Evolutionary conservation across 108 stramenopile genomes (phyloP), one percentile per base, ranked within the genome.

Genomic region (Discostella pseudostelligera): DNA sequence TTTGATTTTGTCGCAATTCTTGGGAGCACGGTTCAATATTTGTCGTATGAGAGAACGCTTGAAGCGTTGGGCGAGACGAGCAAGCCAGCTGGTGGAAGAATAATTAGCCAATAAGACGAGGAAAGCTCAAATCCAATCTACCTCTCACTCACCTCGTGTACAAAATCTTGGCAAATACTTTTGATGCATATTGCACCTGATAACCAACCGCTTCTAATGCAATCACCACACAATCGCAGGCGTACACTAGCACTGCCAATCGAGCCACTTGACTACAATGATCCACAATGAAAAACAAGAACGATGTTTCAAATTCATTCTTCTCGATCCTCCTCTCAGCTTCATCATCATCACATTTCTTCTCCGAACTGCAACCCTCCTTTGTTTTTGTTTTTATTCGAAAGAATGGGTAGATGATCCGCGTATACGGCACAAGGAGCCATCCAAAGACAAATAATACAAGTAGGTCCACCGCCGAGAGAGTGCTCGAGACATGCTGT

Each of bases 1-100:
- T 71, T 84, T 56, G 59, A 87, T 56, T 83, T 84, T 68, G 56
- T 66, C 50, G 64, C 86, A 40, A 9, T 69, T 49, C 20, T 69
- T 39, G 16, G 68, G 68, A 14, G 57, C 62, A 36, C 46, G 44
- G 16, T 51, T 64, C 8, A 64, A 49, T 20, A 48, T 48, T 46
- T 47, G 14, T 17, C 24, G 20, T 16, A 69, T 10, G 40, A 51
- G 28, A 44, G 49, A 61, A 7, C 47, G 59, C 25, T 69, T 69
- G 40, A 69, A 51, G n/a, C 20, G 28, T 51, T 50, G 37, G 3
- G 59, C 25, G 0, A 46, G 48, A 14, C 48, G n/a, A 22, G 68
- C 68, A 2, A 69, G 9, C 68, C 68, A 69, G 50, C 62, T 64
- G 44, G 4, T 51, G 16, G 35, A 51, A 64, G 37, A 12, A 64